Conservation (phyloP, 2,329 filamentous ascomycete genomes). For the Claviceps sp. region DNA sequence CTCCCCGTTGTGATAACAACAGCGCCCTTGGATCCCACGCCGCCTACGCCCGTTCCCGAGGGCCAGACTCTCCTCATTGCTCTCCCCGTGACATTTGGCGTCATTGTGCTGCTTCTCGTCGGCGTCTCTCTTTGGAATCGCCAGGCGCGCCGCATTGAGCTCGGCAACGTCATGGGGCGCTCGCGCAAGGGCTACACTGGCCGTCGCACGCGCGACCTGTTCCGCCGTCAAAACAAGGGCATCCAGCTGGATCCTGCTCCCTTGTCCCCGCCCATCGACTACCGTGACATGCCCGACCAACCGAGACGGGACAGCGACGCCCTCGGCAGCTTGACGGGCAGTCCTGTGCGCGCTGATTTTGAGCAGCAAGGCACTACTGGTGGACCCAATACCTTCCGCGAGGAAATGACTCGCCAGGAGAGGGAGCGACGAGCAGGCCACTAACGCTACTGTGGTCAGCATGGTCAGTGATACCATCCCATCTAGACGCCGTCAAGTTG, state of each 20-base stretch:
- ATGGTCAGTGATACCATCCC: no score
- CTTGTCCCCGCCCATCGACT: constrained; percentile 10
- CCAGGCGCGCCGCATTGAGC: constrained; percentile 32
- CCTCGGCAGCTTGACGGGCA: constrained; percentile 35
- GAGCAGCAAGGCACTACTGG: constrained; percentile 23
- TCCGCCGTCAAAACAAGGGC: constrained; percentile 22
- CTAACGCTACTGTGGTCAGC: not conserved
- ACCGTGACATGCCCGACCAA: constrained; percentile 12
- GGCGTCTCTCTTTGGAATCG: constrained; percentile 45
- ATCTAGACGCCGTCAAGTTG: no score
- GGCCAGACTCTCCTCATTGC: constrained; percentile 36
- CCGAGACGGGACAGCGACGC: constrained; percentile 30
- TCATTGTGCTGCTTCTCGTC: constrained; percentile 34
- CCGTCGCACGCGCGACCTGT: constrained; percentile 23
- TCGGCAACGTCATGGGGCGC: constrained; percentile 40
- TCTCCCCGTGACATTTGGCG: constrained; percentile 35
- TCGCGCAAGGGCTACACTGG: constrained; percentile 30
- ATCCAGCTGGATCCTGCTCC: constrained; percentile 31
- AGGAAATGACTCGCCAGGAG: constrained; percentile 36
- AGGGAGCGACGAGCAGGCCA: constrained; percentile 1
- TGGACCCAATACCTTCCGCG: constrained; percentile 31
- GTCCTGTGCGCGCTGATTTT: constrained; percentile 29
- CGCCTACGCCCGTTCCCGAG: constrained; percentile 19
- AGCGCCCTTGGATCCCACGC: constrained; percentile 23
- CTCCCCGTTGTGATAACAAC: constrained; percentile 23